Conservation (phyloP, 2,329 filamentous ascomycete species). For the Colletotrichum tamarilloi region DNA sequence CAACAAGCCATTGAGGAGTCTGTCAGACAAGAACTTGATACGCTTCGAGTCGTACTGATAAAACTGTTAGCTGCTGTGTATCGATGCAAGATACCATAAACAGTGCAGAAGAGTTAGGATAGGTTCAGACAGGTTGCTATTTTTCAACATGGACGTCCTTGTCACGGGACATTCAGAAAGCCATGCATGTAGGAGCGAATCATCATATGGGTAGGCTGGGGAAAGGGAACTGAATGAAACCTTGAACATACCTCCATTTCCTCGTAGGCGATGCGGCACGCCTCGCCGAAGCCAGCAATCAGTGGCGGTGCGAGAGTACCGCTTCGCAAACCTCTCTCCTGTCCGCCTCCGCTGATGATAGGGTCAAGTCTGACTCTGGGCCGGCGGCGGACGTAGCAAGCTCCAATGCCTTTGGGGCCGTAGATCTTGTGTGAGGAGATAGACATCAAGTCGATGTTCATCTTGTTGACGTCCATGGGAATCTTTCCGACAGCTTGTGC, state of each 20-base stretch:
- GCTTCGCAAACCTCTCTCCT: slow-evolving; percentile 94
- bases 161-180: slow-evolving; percentile 83
- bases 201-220: slow-evolving; percentile 68
- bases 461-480: slow-evolving; percentile 93
- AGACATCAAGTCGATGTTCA: slow-evolving; percentile 99
- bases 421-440: slow-evolving; percentile 99
- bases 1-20: slow-evolving; percentile 83
- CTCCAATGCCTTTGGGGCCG: slow-evolving; percentile 95
- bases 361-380: slow-evolving; percentile 95
- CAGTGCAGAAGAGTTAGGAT: slow-evolving; percentile 17
- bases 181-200: slow-evolving; percentile 89
- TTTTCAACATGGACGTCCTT: slow-evolving; percentile 67
- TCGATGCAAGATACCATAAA: neutral
- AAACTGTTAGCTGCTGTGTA: slow-evolving; percentile 1
- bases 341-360: slow-evolving; percentile 94
- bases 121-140: slow-evolving; percentile 75
- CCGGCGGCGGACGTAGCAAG: slow-evolving; percentile 92
- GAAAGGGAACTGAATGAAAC: slow-evolving; percentile 28
- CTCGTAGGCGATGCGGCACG: slow-evolving; percentile 89
- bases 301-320: slow-evolving; percentile 92
- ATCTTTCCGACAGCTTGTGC: slow-evolving; percentile 99
- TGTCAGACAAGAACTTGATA: slow-evolving; percentile 84
- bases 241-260: slow-evolving; percentile 83
- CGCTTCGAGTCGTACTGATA: slow-evolving; percentile 89
- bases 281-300: slow-evolving; percentile 94